phyloP scores from a whole-genome alignment of 768 basidiomycete species.

The Mycena indigotica region DNA sequence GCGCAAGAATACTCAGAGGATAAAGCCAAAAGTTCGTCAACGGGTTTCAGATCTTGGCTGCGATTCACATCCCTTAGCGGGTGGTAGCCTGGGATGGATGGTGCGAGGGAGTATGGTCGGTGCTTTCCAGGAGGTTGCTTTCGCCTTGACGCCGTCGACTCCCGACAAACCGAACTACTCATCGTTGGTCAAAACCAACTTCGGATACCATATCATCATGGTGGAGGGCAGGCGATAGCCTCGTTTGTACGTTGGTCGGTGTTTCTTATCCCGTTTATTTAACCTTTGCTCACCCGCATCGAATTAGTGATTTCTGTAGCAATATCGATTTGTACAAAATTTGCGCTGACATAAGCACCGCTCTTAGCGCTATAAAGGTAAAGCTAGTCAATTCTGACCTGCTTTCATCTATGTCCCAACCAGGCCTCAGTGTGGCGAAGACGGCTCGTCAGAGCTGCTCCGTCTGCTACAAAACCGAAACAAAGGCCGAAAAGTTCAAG shows the following conservation, averaged over 20 bases:
- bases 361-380: neutral
- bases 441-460: constrained; percentile 4
- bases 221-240: constrained; percentile 75
- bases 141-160: constrained; percentile 75
- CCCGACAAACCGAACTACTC: constrained; percentile 77
- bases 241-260: neutral
- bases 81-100: constrained; percentile 89
- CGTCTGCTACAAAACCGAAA: constrained; percentile 11
- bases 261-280: neutral
- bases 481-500: constrained; percentile 6
- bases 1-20: constrained; percentile 91
- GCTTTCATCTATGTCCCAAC: constrained; percentile 4
- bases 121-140: constrained; percentile 88
- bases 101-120: constrained; percentile 81
- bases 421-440: constrained; percentile 13
- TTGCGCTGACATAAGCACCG: neutral
- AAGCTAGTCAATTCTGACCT: neutral
- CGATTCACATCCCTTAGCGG: constrained; percentile 48
- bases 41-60: neutral
- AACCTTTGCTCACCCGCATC: neutral
- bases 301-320: too few relatives aligned
- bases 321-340: too few relatives aligned
- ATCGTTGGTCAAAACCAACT: constrained; percentile 76
- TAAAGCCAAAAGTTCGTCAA: constrained; percentile 74
- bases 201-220: constrained; percentile 91